These are phyloP conservation scores for Starmerella davenportii DNA, from an alignment of 805 yeast genomes.

Conservation along the genomic window DNA sequence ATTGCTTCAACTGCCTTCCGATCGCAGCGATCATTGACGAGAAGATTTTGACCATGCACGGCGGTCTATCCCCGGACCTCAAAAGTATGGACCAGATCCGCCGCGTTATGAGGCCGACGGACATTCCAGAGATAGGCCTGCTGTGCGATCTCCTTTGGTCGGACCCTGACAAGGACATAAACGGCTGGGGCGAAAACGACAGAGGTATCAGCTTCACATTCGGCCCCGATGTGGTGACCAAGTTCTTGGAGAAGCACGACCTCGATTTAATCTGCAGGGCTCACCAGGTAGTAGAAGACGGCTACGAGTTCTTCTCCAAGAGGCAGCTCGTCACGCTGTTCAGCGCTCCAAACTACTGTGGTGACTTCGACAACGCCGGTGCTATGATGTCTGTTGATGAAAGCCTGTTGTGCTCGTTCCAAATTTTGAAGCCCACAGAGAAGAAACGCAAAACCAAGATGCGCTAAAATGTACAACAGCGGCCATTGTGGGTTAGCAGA, in stretches of 20 bases:
- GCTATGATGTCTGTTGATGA: constrained; percentile 99
- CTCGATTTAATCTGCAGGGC: constrained; percentile 97
- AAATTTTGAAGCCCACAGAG: constrained; percentile 90
- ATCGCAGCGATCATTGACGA: constrained; percentile 97
- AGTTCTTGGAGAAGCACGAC: constrained; percentile 91
- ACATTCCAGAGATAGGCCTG: constrained; percentile 93
- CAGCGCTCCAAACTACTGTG: constrained; percentile 96
- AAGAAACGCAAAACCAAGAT: constrained; percentile 49
- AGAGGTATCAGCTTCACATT: constrained; percentile 98
- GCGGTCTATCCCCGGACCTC: constrained; percentile 92
- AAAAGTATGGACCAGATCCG: constrained; percentile 97
- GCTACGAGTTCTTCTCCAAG: constrained; percentile 90
- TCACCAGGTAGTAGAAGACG: constrained; percentile 98
- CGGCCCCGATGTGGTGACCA: constrained; percentile 96
- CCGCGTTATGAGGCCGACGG: constrained; percentile 98
- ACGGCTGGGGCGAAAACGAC: constrained; percentile 98
- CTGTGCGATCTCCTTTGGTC: constrained; percentile 95
- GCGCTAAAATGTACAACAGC: too few species aligned
- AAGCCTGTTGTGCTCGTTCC: constrained; percentile 80
- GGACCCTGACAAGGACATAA: constrained; percentile 94
- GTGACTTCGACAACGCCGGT: constrained; percentile 97
- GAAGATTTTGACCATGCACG: constrained; percentile 97
- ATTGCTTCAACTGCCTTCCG: constrained; percentile 95
- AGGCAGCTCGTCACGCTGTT: constrained; percentile 90
- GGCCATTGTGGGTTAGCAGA: too few species aligned